Percentiles rank a stretch among this genome's conserved stretches.
These are phyloP conservation scores for Kuraishia floccosa DNA, from an alignment of 805 yeast genomes.

Conservation along the genomic window DNA sequence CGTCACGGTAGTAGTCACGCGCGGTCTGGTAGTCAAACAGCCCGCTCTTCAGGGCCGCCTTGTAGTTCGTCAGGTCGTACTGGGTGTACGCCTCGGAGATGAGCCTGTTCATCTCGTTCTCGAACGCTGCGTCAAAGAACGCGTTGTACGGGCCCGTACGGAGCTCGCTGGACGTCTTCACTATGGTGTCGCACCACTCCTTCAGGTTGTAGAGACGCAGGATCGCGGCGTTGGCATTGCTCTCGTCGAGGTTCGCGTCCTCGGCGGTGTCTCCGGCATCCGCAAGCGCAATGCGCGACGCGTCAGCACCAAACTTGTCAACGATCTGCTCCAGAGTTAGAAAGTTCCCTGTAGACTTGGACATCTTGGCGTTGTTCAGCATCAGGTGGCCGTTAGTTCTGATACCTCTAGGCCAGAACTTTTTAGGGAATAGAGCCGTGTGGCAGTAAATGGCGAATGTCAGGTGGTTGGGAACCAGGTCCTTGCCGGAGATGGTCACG, in stretches of 20 bases:
- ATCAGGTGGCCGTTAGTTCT: constrained; percentile 93
- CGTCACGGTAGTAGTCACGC: constrained; percentile 93
- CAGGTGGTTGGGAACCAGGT: constrained; percentile 92
- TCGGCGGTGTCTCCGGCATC: constrained; percentile 98
- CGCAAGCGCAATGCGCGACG: constrained; percentile 92
- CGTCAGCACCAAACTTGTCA: constrained; percentile 93
- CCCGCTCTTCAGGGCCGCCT: constrained; percentile 83
- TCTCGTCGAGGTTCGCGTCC: constrained; percentile 96
- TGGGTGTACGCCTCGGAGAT: constrained; percentile 63
- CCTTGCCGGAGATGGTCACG: constrained; percentile 88
- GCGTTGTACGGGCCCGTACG: constrained; percentile 44
- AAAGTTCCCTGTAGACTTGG: constrained; percentile 96
- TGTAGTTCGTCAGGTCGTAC: constrained; percentile 67
- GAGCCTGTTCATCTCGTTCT: constrained; percentile 82
- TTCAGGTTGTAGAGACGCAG: constrained; percentile 83
- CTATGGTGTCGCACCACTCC: constrained; percentile 87
- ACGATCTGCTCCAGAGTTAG: constrained; percentile 79
- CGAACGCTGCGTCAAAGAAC: constrained; percentile 84
- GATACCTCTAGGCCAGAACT: constrained; percentile 88
- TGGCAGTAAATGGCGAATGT: constrained; percentile 92
- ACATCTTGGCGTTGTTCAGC: constrained; percentile 95
- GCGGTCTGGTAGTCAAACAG: constrained; percentile 91
- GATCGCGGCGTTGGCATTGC: constrained; percentile 95
- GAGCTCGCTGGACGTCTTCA: constrained; percentile 36
- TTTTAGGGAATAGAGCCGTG: constrained; percentile 85